Conservation (phyloP, 176 grass and related monocot genomes). For the barley (Hordeum vulgare) region MorexV3_pseudomolecules_assembly NC_058521.1:566779588-566780087, state of each 20-base stretch:
- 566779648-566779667: slow-evolving; percentile 94
- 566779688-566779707: slow-evolving; percentile 82
- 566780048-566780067: slow-evolving; percentile 96
- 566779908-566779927: not conserved
- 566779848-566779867: slow-evolving; percentile 99
- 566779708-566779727: slow-evolving; percentile 94
- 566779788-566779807: not conserved
- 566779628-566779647: slow-evolving; percentile 62
- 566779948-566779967: not conserved
- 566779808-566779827: slow-evolving; percentile 1
- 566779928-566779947: not conserved
- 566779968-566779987: not conserved
- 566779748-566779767: not conserved
- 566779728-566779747: slow-evolving; percentile 94
- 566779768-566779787: not conserved
- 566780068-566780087: slow-evolving; percentile 62
- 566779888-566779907: slow-evolving; percentile 85
- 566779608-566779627: slow-evolving; percentile 34
- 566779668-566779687: slow-evolving; percentile 85
- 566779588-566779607: slow-evolving; percentile 40
- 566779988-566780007: not conserved
- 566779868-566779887: slow-evolving; percentile 91
- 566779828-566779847: slow-evolving; percentile 98
- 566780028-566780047: slow-evolving; percentile 91
- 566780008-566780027: slow-evolving; percentile 46